Conservation (phyloP, 2,329 filamentous ascomycete species). For the Orbilia javanica region DNA sequence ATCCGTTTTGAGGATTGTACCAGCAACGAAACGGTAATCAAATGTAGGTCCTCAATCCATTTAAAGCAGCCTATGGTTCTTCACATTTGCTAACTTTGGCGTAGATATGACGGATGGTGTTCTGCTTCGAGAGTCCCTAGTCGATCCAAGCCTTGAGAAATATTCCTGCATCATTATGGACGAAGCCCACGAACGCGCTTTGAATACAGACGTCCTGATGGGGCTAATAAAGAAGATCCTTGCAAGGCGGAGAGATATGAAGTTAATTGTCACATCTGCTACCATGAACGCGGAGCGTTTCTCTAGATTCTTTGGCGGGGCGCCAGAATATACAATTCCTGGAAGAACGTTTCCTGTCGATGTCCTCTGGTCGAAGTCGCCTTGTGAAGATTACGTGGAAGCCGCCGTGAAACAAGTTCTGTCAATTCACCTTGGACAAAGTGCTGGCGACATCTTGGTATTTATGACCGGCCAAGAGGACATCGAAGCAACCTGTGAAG, state of each 20-base stretch:
- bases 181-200: constrained; percentile 93
- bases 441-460: constrained; percentile 90
- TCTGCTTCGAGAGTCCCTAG: constrained; percentile 89
- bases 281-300: constrained; percentile 99
- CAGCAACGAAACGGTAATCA: constrained; percentile 93
- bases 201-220: constrained; percentile 98
- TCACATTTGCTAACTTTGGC: constrained; percentile 54
- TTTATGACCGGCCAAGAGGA: constrained; percentile 99
- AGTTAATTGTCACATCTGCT: constrained; percentile 96
- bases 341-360: constrained; percentile 97
- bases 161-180: constrained; percentile 99
- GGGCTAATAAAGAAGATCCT: constrained; percentile 97
- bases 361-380: constrained; percentile 92
- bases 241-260: constrained; percentile 87
- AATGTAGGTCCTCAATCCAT: constrained; percentile 71
- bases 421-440: constrained; percentile 95
- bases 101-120: constrained; percentile 96
- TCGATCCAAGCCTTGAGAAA: constrained; percentile 90
- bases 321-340: constrained; percentile 95
- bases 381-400: constrained; percentile 97
- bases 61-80: background rate
- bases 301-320: constrained; percentile 93
- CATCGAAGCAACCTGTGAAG: constrained; percentile 95
- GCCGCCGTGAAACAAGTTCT: constrained; percentile 95
- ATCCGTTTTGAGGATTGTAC: constrained; percentile 99